Conservation (phyloP, 2,329 filamentous ascomycete species). For the Aspergillus thermomutatus region DNA sequence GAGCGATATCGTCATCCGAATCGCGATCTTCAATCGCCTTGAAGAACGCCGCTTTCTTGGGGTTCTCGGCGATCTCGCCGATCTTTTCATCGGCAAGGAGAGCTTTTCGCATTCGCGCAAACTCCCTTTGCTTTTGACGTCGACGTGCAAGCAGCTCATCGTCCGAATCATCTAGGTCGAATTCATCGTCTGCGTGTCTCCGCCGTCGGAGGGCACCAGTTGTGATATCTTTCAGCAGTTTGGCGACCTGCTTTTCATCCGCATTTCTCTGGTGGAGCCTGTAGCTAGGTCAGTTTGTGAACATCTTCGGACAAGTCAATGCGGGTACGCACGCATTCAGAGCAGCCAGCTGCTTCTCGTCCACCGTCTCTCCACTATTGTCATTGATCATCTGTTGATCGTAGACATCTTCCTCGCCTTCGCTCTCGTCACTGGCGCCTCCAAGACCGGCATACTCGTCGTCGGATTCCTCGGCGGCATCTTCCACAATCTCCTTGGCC, state of each 20-base stretch:
- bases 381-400: constrained; percentile 91
- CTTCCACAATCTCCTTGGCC: constrained; percentile 82
- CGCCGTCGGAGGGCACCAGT: constrained; percentile 84
- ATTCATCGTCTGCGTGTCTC: constrained; percentile 67
- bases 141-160: constrained; percentile 72
- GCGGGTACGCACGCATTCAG: constrained; percentile 72
- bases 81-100: constrained; percentile 85
- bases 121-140: constrained; percentile 80
- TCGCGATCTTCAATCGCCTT: constrained; percentile 82
- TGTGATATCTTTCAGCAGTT: constrained; percentile 88
- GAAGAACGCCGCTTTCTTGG: constrained; percentile 86
- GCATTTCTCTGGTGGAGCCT: constrained; percentile 75
- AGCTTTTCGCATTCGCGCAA: constrained; percentile 86
- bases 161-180: constrained; percentile 86
- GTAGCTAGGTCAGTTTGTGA: constrained; percentile 19
- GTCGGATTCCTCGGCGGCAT: constrained; percentile 95
- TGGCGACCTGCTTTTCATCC: constrained; percentile 84
- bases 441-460: constrained; percentile 96
- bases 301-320: constrained; percentile 2
- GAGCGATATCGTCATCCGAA: constrained; percentile 66
- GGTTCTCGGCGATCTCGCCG: constrained; percentile 83
- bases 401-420: constrained; percentile 69
- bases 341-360: constrained; percentile 78
- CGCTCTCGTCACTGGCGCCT: constrained; percentile 83
- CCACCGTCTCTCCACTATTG: constrained; percentile 68